A percentile compares a stretch with the other conserved stretches of the same genome.
Conservation (phyloP, 306 rosid species). For the Cucumis cinereus region DNA sequence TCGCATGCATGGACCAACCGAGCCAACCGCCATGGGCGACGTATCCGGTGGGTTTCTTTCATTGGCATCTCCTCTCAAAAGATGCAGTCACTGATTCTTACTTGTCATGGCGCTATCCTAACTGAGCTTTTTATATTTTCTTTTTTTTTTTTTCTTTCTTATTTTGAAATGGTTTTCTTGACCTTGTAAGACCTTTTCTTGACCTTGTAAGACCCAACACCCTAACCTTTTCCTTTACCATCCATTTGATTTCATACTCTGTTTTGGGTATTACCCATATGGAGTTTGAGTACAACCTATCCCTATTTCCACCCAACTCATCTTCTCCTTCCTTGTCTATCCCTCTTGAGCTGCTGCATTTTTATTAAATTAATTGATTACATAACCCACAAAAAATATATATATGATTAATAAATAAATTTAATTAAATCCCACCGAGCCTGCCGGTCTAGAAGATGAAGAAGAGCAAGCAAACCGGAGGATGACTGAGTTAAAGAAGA, state of each 20-base stretch:
- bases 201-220: slow-evolving; percentile 84
- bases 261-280: slow-evolving; percentile 16
- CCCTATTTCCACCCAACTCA: slow-evolving; percentile 41
- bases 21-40: background rate
- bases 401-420: no score
- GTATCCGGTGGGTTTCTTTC: background rate
- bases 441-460: background rate
- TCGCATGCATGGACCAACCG: slow-evolving; percentile 2
- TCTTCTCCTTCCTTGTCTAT: slow-evolving; percentile 93
- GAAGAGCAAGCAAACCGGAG: background rate
- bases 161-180: slow-evolving; percentile 42
- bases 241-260: slow-evolving; percentile 1
- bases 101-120: slow-evolving; percentile 63
- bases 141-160: background rate
- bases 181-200: slow-evolving; percentile 99
- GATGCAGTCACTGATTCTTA: slow-evolving; percentile 3
- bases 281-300: slow-evolving; percentile 16
- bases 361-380: background rate
- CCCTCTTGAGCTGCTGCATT: slow-evolving; percentile 91
- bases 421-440: background rate
- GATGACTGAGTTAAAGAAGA: background rate
- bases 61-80: slow-evolving; percentile 4
- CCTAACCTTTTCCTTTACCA: slow-evolving; percentile 9
- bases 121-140: slow-evolving; percentile 48
- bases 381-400: no score